These are phyloP conservation scores for Odontarrhena argentea DNA, from an alignment of 345 rosid genomes.

Conservation along the genomic window DNA sequence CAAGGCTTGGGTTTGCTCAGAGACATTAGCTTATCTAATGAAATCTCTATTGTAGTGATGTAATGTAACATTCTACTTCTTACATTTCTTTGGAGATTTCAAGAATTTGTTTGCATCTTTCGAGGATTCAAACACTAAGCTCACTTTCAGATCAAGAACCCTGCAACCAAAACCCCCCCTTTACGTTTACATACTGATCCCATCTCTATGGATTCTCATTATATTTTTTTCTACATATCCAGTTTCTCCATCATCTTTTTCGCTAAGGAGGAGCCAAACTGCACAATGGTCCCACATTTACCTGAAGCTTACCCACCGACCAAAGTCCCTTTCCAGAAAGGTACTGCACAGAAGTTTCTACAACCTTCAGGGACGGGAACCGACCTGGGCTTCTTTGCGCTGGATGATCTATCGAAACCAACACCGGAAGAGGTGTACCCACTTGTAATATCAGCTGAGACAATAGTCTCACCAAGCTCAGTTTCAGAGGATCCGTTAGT, in stretches of 20 bases:
- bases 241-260: constrained; percentile 80
- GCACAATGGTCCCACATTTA: constrained; percentile 64
- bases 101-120: background rate
- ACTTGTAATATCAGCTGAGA: constrained; percentile 80
- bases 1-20: background rate
- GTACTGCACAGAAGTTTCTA: constrained; percentile 64
- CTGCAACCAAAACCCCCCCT: background rate
- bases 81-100: background rate
- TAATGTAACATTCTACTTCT: constrained; percentile 6
- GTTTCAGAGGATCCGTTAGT: constrained; percentile 42
- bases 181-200: background rate
- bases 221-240: constrained; percentile 36
- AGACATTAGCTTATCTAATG: background rate
- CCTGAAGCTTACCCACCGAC: constrained; percentile 67
- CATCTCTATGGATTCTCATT: constrained; percentile 4
- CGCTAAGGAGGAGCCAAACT: constrained; percentile 72
- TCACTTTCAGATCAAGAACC: background rate
- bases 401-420: constrained; percentile 77
- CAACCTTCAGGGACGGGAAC: constrained; percentile 87
- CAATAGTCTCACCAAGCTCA: constrained; percentile 41
- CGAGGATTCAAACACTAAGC: background rate
- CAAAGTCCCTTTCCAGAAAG: constrained; percentile 70
- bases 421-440: constrained; percentile 78
- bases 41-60: background rate
- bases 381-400: constrained; percentile 77